phyloP scores from a whole-genome alignment of 2,329 filamentous ascomycete species.

The Aspergillus thermomutatus region DNA sequence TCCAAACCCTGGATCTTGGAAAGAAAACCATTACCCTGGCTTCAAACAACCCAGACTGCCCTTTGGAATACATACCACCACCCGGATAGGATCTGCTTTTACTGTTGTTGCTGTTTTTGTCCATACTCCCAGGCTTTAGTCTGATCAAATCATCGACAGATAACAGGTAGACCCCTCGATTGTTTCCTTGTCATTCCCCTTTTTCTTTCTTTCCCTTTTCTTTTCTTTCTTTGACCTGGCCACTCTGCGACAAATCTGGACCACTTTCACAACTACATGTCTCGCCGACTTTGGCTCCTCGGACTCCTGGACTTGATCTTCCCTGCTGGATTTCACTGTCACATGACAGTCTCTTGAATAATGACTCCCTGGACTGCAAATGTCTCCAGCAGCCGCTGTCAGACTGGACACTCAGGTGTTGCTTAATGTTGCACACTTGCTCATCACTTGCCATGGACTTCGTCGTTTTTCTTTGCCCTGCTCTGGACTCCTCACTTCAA shows the following conservation, averaged over 20 bases:
- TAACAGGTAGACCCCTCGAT: constrained; percentile 43
- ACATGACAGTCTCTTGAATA: constrained; percentile 22
- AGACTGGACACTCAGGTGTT: constrained; percentile 36
- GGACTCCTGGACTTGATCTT: constrained; percentile 9
- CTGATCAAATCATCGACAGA: constrained; percentile 25
- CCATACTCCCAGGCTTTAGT: constrained; percentile 21
- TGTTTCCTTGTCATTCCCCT: constrained; percentile 27
- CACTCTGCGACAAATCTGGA: constrained; percentile 6
- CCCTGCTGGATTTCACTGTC: constrained; percentile 16
- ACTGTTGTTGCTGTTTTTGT: constrained; percentile 28
- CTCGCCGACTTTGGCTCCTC: background rate
- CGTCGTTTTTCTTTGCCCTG: constrained; percentile 7
- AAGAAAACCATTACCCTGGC: constrained; percentile 19
- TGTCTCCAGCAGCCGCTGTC: constrained; percentile 32
- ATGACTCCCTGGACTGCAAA: constrained; percentile 20
- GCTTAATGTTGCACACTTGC: constrained; percentile 39
- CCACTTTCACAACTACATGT: constrained; percentile 2
- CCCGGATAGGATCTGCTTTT: constrained; percentile 33
- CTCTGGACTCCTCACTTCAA: constrained; percentile 22
- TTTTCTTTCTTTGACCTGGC: constrained; percentile 15
- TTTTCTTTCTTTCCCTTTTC: constrained; percentile 18
- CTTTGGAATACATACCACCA: constrained; percentile 28
- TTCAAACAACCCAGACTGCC: constrained; percentile 17
- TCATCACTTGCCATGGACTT: constrained; percentile 11
- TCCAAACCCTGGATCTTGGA: constrained; percentile 19